A percentile compares a stretch with the other conserved stretches of the same genome.
These are phyloP conservation scores for Populus simonii DNA, from an alignment of 345 rosid genomes.

Conservation along the genomic window DNA sequence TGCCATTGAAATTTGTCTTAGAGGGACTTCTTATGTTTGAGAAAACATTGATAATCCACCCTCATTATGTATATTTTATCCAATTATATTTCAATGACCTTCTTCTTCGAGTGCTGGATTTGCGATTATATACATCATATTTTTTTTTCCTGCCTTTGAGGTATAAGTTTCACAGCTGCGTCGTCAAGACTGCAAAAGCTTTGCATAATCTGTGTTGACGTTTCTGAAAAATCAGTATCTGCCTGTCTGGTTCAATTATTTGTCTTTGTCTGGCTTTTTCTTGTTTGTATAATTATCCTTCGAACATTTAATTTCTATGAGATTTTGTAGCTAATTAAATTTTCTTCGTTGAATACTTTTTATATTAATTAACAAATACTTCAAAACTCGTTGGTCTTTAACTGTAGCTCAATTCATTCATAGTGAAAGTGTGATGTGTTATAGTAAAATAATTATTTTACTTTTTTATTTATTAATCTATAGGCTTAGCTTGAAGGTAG, in stretches of 20 bases:
- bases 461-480: no score
- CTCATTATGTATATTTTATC: constrained; percentile 22
- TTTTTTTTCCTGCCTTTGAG: no score
- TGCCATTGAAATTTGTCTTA: constrained; percentile 16
- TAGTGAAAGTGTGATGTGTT: no score
- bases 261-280: no score
- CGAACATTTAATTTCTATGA: no score
- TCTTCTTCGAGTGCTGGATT: constrained; percentile 1
- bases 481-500: no score
- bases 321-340: neutral
- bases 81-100: constrained; percentile 9
- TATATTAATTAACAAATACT: no score
- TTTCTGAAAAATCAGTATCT: neutral
- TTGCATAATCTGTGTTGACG: no score
- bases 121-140: neutral
- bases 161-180: neutral
- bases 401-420: no score
- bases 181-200: neutral
- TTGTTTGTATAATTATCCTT: neutral
- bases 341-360: no score
- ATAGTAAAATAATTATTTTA: no score
- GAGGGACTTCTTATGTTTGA: constrained; percentile 1
- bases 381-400: no score
- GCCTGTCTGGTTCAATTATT: neutral
- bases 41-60: constrained; percentile 10